Evolutionary conservation across 805 yeast genomes (phyloP).

Genomic region (Sungouiozyma intestinalis): DNA sequence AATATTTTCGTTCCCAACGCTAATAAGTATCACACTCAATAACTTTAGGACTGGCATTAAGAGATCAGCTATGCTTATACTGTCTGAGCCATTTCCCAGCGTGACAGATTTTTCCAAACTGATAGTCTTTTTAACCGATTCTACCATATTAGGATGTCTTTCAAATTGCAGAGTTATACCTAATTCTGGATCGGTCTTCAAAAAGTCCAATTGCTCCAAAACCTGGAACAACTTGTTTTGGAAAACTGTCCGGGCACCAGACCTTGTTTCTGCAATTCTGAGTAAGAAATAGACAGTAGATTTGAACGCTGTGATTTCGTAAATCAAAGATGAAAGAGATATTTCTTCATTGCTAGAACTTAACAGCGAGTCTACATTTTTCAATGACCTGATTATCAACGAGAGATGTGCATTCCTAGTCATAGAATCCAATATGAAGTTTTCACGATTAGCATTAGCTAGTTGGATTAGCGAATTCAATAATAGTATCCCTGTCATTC

Average conservation of each 20-base stretch:
- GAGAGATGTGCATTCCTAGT: slow-evolving; percentile 56
- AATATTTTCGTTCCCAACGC: slow-evolving; percentile 69
- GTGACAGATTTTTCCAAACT: slow-evolving; percentile 43
- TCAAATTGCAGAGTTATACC: slow-evolving; percentile 48
- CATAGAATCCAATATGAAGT: slow-evolving; percentile 50
- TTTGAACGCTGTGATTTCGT: slow-evolving; percentile 70
- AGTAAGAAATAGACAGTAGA: slow-evolving; percentile 58
- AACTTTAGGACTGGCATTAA: slow-evolving; percentile 68
- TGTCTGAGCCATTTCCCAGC: slow-evolving; percentile 22
- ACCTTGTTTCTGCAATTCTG: slow-evolving; percentile 63
- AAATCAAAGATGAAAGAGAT: slow-evolving; percentile 45
- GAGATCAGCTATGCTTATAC: slow-evolving; percentile 52
- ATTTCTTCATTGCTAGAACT: slow-evolving; percentile 30
- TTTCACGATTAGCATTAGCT: slow-evolving; percentile 39
- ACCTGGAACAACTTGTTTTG: slow-evolving; percentile 64
- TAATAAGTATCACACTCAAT: slow-evolving; percentile 51
- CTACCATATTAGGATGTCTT: slow-evolving; percentile 24
- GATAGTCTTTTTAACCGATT: slow-evolving; percentile 35
- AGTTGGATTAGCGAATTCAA: slow-evolving; percentile 56
- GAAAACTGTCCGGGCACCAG: slow-evolving; percentile 67
- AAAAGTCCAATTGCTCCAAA: slow-evolving; percentile 44
- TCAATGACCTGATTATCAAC: slow-evolving; percentile 54
- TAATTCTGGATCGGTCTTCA: slow-evolving; percentile 67
- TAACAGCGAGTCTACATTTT: slow-evolving; percentile 58
- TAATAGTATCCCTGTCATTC: slow-evolving; percentile 66